Base-by-base conservation (phyloP, 805 yeast genomes). In the Schwanniomyces polymorphus region DNA sequence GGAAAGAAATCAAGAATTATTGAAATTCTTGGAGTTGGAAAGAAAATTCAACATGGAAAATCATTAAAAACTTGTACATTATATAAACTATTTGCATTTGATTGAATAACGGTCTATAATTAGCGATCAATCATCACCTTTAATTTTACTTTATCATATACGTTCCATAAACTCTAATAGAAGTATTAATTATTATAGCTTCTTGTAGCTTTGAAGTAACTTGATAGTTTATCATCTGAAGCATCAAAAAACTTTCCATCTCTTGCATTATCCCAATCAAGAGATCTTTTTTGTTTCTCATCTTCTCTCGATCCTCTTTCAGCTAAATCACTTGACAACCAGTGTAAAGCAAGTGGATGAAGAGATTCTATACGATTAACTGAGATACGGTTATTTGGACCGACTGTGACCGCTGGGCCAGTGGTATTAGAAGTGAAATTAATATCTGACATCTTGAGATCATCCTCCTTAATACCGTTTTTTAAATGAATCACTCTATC, bases 401-500 rank as follows among this genome's bases (percentile, higher is more conserved):
- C 46, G 9, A 28, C 37, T 12, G 29, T 27, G 7, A 52, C 55
- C 7, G 65, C 59, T n/a, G 55, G 49, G 1, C 27, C 42, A 8
- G 28, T 14, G 8, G 43, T 38, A 38, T 45, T 42, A 8, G 50
- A 40, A 11, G 42, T 43, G 44, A 68, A 75, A 1, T 47, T 41
- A 26, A 75, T 52, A 27, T 68, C 53, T 12, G 53, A 53, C 48
- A 65, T 65, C 10, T 55, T 44, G n/a, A 72, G 53, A 43, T 70
- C 72, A 48, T 74, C 71, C 18, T 68, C 63, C 26, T 70, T 75
- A 21, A 66, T 62, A 1, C 98, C 97, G 44, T 81, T 78, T 55
- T 79, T 82, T 52, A 94, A 71, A 65, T 94, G 99, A 11, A 85
- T 75, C 7, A 94, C 73, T 44, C 86, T 75, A 33, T 95, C 87